A percentile compares a stretch with the other conserved stretches of the same genome.
Conservation (phyloP, 2,329 filamentous ascomycete species). For the Stemphylium beticola region DNA sequence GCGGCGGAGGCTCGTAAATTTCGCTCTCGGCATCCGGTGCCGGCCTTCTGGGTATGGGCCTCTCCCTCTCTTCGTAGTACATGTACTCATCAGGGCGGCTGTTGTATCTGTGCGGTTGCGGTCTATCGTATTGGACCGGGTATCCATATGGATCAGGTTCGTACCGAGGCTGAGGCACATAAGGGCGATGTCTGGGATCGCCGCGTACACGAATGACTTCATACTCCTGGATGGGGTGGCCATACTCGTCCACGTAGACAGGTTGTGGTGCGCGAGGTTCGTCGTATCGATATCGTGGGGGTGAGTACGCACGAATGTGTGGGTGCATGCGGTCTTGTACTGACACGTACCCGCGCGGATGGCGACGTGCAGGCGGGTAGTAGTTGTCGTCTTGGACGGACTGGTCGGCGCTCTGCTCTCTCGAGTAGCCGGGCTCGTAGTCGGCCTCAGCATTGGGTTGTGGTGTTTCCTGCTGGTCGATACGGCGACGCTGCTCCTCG, state of each 20-base stretch:
- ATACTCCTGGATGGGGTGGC: slow-evolving; percentile 37
- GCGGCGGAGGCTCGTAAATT: slow-evolving; percentile 32
- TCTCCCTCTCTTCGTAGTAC: slow-evolving; percentile 43
- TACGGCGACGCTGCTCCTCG: slow-evolving; percentile 44
- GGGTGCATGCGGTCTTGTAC: slow-evolving; percentile 38
- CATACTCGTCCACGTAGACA: slow-evolving; percentile 43
- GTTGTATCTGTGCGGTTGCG: slow-evolving; percentile 32
- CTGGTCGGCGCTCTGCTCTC: slow-evolving; percentile 43
- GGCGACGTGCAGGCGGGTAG: slow-evolving; percentile 26
- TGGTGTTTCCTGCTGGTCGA: slow-evolving; percentile 46
- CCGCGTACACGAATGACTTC: slow-evolving; percentile 42
- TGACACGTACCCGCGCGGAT: slow-evolving; percentile 42
- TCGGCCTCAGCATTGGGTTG: slow-evolving; percentile 40
- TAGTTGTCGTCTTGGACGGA: slow-evolving; percentile 34
- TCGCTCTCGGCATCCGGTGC: slow-evolving; percentile 29
- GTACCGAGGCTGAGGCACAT: slow-evolving; percentile 31
- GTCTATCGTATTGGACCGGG: slow-evolving; percentile 37
- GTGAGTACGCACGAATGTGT: slow-evolving; percentile 33
- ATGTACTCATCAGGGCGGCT: slow-evolving; percentile 35
- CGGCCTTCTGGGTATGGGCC: slow-evolving; percentile 26
- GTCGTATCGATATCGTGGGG: slow-evolving; percentile 40
- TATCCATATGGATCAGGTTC: slow-evolving; percentile 40
- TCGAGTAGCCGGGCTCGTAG: slow-evolving; percentile 36
- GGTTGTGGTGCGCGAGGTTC: slow-evolving; percentile 35
- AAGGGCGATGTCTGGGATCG: slow-evolving; percentile 21